Evolutionary conservation across 1,139 yeast species (phyloP).

Genomic region (Diutina mesorugosa): DNA sequence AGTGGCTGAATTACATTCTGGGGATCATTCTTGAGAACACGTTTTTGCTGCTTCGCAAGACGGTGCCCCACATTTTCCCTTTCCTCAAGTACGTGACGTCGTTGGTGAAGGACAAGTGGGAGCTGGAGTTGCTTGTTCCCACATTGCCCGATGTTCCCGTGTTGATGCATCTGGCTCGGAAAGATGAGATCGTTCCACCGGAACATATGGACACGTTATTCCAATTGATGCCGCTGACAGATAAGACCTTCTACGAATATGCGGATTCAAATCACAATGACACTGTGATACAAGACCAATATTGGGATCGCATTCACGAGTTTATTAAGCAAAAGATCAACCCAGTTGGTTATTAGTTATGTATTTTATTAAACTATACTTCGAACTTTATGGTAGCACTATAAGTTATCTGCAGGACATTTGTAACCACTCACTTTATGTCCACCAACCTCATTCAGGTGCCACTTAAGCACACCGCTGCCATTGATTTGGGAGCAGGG

Average conservation of each 20-base stretch:
- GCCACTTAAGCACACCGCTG: slow-evolving; percentile 41
- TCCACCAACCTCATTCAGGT: slow-evolving; percentile 27
- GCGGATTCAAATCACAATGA: slow-evolving; percentile 66
- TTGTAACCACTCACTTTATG: neutral
- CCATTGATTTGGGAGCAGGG: slow-evolving; percentile 30
- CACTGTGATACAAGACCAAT: slow-evolving; percentile 57
- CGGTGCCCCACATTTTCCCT: slow-evolving; percentile 79
- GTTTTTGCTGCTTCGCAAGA: slow-evolving; percentile 62
- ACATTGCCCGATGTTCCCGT: slow-evolving; percentile 49
- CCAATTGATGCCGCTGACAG: slow-evolving; percentile 30
- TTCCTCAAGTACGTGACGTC: slow-evolving; percentile 40
- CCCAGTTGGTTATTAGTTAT: slow-evolving; percentile 21
- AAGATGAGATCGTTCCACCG: slow-evolving; percentile 91
- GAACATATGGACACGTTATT: slow-evolving; percentile 58
- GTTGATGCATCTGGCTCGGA: slow-evolving; percentile 58
- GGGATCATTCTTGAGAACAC: slow-evolving; percentile 81
- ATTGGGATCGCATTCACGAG: slow-evolving; percentile 56
- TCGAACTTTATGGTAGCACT: neutral
- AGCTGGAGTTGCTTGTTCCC: slow-evolving; percentile 50
- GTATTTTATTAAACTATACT: too few relatives aligned
- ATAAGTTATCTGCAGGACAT: neutral
- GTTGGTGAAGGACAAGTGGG: slow-evolving; percentile 76
- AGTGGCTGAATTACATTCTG: slow-evolving; percentile 31
- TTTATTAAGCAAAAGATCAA: slow-evolving; percentile 36
- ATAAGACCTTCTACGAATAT: slow-evolving; percentile 39